Conservation (phyloP, 208 protist genomes). For the Acanthamoeba healyi region DNA sequence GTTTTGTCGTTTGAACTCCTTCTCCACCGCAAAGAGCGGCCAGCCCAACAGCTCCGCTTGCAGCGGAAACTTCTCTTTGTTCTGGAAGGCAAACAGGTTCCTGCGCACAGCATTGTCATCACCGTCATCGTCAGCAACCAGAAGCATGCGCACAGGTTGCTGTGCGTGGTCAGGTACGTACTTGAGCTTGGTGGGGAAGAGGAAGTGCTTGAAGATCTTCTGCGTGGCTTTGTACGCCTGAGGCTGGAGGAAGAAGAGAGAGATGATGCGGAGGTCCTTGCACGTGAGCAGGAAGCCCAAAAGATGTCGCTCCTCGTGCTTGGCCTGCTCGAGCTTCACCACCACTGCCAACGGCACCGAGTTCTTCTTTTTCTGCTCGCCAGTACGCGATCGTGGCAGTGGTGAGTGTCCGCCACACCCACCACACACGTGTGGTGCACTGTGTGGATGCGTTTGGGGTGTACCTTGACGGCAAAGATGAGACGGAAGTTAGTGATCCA, state of each 20-base stretch:
- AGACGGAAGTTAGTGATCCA: slow-evolving; percentile 60
- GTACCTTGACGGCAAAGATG: slow-evolving; percentile 43
- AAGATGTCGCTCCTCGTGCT: slow-evolving; percentile 54
- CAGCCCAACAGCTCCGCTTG: slow-evolving; percentile 48
- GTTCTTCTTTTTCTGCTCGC: slow-evolving; percentile 19
- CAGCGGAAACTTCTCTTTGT: slow-evolving; percentile 43
- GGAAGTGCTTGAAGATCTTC: slow-evolving; percentile 64
- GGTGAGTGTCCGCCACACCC: not conserved
- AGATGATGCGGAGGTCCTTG: slow-evolving; percentile 58
- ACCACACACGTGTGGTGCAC: too few relatives aligned
- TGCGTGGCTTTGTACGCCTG: slow-evolving; percentile 28
- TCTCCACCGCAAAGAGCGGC: slow-evolving; percentile 23
- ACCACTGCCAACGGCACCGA: slow-evolving; percentile 57
- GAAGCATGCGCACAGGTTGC: not conserved
- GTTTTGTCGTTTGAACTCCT: slow-evolving; percentile 64
- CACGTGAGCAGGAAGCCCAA: slow-evolving; percentile 60
- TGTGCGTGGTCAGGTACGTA: not conserved
- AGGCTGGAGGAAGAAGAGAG: slow-evolving; percentile 55
- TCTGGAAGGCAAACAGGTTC: slow-evolving; percentile 64
- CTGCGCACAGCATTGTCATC: not conserved
- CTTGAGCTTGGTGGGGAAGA: slow-evolving; percentile 60
- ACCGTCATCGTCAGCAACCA: not conserved
- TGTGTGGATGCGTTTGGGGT: too few relatives aligned
- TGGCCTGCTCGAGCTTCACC: slow-evolving; percentile 54
- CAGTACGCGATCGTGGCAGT: not conserved